Evolutionary conservation across 768 basidiomycete species (phyloP).

Genomic region (Dioszegia aurantiaca): DNA sequence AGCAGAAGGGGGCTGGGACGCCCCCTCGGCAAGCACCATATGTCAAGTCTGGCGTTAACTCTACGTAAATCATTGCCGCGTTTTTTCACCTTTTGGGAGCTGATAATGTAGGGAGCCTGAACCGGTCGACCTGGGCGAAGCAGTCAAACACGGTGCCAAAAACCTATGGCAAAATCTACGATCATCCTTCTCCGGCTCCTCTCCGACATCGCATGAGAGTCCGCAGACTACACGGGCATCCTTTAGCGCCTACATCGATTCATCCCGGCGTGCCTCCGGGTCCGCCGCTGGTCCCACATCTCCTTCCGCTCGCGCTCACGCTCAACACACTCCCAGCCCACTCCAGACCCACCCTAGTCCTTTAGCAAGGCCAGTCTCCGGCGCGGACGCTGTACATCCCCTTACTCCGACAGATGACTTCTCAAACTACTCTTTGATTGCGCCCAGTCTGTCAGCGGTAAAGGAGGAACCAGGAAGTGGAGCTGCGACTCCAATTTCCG

Average conservation of each 20-base stretch:
- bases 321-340: neutral
- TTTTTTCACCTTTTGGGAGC: neutral
- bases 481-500: neutral
- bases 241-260: neutral
- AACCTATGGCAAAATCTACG: conserved; percentile 45
- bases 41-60: neutral
- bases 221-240: too few relatives aligned
- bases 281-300: neutral
- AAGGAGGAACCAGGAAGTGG: conserved; percentile 8
- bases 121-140: conserved; percentile 41
- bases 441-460: conserved; percentile 1
- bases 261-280: neutral
- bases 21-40: neutral
- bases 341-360: too few relatives aligned
- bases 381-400: neutral
- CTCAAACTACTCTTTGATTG: too few relatives aligned
- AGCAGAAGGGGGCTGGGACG: conserved; percentile 15
- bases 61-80: neutral
- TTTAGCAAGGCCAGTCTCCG: too few relatives aligned
- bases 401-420: neutral
- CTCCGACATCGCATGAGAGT: neutral
- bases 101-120: conserved; percentile 16
- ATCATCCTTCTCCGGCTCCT: conserved; percentile 13
- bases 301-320: neutral
- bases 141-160: conserved; percentile 37